phyloP scores from a whole-genome alignment of 2,329 filamentous ascomycete genomes.

The Colletotrichum sp. region DNA sequence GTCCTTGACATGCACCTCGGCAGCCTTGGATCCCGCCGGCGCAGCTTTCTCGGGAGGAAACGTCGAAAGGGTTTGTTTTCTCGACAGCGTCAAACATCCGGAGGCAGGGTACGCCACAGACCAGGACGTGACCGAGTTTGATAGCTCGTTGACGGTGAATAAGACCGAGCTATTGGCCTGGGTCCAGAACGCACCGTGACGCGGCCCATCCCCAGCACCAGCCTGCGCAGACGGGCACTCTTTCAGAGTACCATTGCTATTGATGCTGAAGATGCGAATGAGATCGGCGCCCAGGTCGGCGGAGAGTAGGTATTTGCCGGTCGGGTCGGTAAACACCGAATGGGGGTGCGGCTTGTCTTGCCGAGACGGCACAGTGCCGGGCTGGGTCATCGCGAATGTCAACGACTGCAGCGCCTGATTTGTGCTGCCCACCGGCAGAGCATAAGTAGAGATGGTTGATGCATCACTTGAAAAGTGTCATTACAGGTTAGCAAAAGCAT shows the following conservation, averaged over 20 bases:
- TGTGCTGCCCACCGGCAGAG: slow-evolving; percentile 38
- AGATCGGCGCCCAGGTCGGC: slow-evolving; percentile 61
- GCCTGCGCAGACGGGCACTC: slow-evolving; percentile 48
- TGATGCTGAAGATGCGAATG: slow-evolving; percentile 58
- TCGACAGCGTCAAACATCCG: slow-evolving; percentile 50
- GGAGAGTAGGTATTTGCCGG: slow-evolving; percentile 52
- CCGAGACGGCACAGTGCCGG: slow-evolving; percentile 49
- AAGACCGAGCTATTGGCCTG: slow-evolving; percentile 31
- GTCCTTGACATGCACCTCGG: slow-evolving; percentile 58
- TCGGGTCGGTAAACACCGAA: slow-evolving; percentile 53
- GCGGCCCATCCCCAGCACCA: slow-evolving; percentile 53
- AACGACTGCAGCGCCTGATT: slow-evolving; percentile 38
- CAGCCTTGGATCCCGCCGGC: slow-evolving; percentile 54
- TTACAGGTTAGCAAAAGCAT: neutral
- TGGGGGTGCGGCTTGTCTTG: slow-evolving; percentile 63
- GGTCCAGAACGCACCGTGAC: slow-evolving; percentile 57
- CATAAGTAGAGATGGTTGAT: slow-evolving; percentile 48
- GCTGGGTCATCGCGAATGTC: slow-evolving; percentile 44
- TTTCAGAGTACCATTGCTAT: slow-evolving; percentile 48
- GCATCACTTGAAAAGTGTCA: slow-evolving; percentile 34
- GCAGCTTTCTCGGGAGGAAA: slow-evolving; percentile 47
- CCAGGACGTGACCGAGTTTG: slow-evolving; percentile 56
- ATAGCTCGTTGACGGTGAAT: slow-evolving; percentile 53
- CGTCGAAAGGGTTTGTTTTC: slow-evolving; percentile 51
- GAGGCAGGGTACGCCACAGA: slow-evolving; percentile 47